Base-by-base conservation (phyloP, 75 land plant genomes). In the Cryptomeria japonica region DNA sequence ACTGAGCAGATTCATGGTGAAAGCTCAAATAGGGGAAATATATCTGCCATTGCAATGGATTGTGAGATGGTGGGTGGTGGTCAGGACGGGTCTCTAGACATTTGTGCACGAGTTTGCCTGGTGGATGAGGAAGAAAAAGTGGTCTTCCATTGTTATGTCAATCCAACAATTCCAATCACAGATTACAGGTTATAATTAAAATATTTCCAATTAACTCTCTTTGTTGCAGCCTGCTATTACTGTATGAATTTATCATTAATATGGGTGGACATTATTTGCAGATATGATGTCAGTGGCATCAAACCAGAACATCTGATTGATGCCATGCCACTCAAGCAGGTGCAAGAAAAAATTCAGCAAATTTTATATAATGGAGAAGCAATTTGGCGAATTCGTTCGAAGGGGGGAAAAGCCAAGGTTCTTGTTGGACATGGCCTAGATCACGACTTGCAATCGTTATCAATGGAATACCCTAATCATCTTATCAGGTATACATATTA, bases 31-130 rank as follows among this genome's bases (percentile, higher is more conserved):
- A 80, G 19, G 41, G 9, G 47, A 0, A 13, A 39, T 3, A 46
- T 53, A 18, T 85, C 68, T 55, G 72, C 90, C 86, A 88, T 96
- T 70, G 93, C 95, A 32, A 31, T 97, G 85, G 97, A 90, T 46
- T 97, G 99, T 88, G 94, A 94, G 89, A 97, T 96, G 97, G 99
- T 95, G 39, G 95, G 97, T 25, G 96, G 97, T 28, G 97, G 97
- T 51, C 91, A 88, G 78, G 95, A 95, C 87, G 99, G 95, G 11
- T 89, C 93, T 22, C 85, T 97, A 76, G 93, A 96, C 88, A 41
- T 97, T n/a, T 97, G 96, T 90, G 98, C 92, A 28, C 86, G 96
- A 42, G 93, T 97, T 18, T 97, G 97, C 89, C 85, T 96, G 55
- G 86, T 96, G 51, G 96, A 97, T 87, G 94, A 96, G 86, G 87